Evolutionary conservation across 495 filamentous ascomycete species (phyloP).

Genomic region (Gamarada debralockiae): DNA sequence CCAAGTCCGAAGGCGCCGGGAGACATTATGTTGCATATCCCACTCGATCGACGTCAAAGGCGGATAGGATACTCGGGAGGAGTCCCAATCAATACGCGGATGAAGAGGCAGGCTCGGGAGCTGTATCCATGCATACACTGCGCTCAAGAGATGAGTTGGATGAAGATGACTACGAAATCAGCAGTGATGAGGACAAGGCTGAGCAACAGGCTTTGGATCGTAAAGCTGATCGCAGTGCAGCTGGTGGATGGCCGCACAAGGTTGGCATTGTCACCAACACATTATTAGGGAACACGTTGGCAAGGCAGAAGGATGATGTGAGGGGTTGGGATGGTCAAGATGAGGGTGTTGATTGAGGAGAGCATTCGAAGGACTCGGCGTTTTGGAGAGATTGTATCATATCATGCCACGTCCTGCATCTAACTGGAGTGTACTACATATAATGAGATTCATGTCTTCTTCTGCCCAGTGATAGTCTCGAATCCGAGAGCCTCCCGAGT

Average conservation of each 20-base stretch:
- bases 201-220: slow-evolving; percentile 18
- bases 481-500: no score
- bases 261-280: slow-evolving; percentile 25
- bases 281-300: slow-evolving; percentile 22
- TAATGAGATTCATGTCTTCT: not conserved
- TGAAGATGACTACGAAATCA: slow-evolving; percentile 20
- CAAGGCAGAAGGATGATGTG: slow-evolving; percentile 23
- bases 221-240: slow-evolving; percentile 14
- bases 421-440: not conserved
- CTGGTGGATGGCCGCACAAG: slow-evolving; percentile 21
- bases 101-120: slow-evolving; percentile 11
- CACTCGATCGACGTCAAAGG: slow-evolving; percentile 23
- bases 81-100: slow-evolving; percentile 28
- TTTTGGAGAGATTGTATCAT: no score
- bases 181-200: slow-evolving; percentile 26
- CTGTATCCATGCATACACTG: slow-evolving; percentile 30
- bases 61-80: slow-evolving; percentile 33
- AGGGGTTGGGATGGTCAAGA: slow-evolving; percentile 23
- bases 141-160: slow-evolving; percentile 1
- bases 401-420: no score
- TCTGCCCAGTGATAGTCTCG: not conserved
- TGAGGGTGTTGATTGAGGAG: slow-evolving; percentile 23
- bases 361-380: not conserved
- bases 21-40: slow-evolving; percentile 24
- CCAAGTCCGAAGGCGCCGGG: slow-evolving; percentile 19